A percentile compares a stretch with the other conserved stretches of the same genome.
Evolutionary conservation across 2,329 filamentous ascomycete species (phyloP).

Genomic region (Colletotrichum liriopes): DNA sequence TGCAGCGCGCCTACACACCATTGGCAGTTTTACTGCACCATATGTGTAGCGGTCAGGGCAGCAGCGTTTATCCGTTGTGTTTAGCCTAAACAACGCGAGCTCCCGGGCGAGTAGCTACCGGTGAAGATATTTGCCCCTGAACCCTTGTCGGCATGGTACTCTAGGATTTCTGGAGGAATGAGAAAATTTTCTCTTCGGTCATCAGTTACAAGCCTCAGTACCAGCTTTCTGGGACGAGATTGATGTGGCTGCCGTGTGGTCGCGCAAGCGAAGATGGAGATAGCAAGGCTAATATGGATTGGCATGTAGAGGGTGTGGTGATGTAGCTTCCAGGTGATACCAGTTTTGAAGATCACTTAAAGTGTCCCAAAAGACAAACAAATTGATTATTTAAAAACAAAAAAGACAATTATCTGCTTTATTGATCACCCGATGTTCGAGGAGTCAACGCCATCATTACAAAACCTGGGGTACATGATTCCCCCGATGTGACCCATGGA

Average conservation of each 20-base stretch:
- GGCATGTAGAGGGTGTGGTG: neutral
- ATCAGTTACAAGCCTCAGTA: neutral
- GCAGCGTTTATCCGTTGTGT: slow-evolving; percentile 25
- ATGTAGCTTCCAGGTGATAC: neutral
- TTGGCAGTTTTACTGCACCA: neutral
- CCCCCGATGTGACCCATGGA: neutral
- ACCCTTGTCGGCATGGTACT: neutral
- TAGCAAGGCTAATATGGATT: neutral
- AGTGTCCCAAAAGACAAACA: neutral
- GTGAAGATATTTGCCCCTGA: slow-evolving; percentile 19
- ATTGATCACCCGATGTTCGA: neutral
- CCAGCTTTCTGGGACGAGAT: neutral
- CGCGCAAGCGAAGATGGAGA: neutral
- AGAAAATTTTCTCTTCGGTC: neutral
- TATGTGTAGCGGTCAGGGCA: slow-evolving; percentile 18
- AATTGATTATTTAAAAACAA: neutral
- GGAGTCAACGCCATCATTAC: neutral
- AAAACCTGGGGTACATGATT: neutral
- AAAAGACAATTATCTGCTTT: no score
- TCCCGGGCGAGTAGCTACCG: slow-evolving; percentile 20
- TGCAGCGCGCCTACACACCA: neutral
- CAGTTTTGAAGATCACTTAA: no score
- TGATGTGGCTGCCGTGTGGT: neutral
- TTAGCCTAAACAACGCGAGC: slow-evolving; percentile 32
- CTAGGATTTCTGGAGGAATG: neutral